phyloP scores from a whole-genome alignment of 1,284 basidiomycete genomes.

The Trametes polyzona region DNA sequence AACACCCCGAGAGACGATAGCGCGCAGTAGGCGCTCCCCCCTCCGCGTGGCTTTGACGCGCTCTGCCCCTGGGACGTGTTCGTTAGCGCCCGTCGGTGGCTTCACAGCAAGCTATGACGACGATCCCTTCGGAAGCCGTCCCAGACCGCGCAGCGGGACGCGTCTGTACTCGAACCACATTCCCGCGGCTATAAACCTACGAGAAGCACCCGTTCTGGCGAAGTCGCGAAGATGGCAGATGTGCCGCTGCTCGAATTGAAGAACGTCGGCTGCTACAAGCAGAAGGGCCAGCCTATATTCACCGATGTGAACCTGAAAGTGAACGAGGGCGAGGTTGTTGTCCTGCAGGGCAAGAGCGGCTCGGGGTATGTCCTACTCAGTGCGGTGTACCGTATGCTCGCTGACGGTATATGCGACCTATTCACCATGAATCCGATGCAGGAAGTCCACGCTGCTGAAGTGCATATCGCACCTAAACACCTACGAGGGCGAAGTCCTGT shows the following conservation, averaged over 20 bases:
- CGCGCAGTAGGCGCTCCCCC: too few species aligned
- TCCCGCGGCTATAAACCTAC: not conserved
- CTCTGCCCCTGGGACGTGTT: not conserved
- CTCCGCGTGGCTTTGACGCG: too few species aligned
- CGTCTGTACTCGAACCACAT: not conserved
- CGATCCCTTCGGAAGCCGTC: not conserved
- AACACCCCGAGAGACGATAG: too few species aligned
- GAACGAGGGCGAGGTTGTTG: slow-evolving; percentile 71
- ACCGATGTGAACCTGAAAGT: slow-evolving; percentile 61
- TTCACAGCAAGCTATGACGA: slow-evolving; percentile 4
- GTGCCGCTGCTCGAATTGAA: slow-evolving; percentile 46
- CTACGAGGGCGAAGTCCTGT: slow-evolving; percentile 68
- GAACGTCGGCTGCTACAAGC: slow-evolving; percentile 46
- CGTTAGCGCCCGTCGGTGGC: not conserved
- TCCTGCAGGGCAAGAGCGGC: slow-evolving; percentile 78
- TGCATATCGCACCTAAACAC: slow-evolving; percentile 80
- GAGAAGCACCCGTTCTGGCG: not conserved
- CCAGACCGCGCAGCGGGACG: not conserved
- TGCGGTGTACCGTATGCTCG: not conserved
- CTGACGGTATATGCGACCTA: too few species aligned
- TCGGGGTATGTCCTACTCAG: slow-evolving; percentile 51
- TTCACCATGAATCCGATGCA: too few species aligned
- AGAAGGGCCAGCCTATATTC: slow-evolving; percentile 55
- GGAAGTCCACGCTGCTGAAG: slow-evolving; percentile 83
- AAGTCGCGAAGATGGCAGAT: slow-evolving; percentile 19